Base-by-base conservation (phyloP, 1,139 yeast species). In the Magnusiomyces tetraspermus region DNA sequence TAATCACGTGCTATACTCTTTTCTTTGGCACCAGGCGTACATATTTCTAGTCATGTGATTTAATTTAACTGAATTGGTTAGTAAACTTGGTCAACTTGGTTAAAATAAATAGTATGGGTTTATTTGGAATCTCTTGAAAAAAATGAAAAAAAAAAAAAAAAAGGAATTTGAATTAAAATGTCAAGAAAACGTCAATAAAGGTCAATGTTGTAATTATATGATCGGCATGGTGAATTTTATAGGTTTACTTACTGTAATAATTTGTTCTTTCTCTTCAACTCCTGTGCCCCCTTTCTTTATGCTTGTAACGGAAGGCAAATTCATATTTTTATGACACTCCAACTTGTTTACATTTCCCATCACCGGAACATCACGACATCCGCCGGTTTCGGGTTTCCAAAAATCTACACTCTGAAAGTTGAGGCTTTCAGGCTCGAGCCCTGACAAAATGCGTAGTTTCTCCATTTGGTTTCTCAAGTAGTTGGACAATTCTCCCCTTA, bases 401-500 rank as follows among this genome's bases (percentile, higher is more conserved):
- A n/a, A n/a, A n/a, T n/a, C n/a, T n/a, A n/a, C n/a, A n/a, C n/a
- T n/a, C n/a, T n/a, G n/a, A n/a, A n/a, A n/a, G n/a, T n/a, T n/a
- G n/a, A n/a, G n/a, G n/a, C n/a, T 63, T 33, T 61, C 64, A 1
- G 56, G 54, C 17, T 56, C 52, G 40, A 83, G 77, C 0, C 79
- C 75, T 38, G 80, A 78, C 13, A 74, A 67, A 22, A 74, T 69
- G 53, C 96, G 74, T 37, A 88, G 71, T 4, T 71, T 66, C 1
- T 82, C 76, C 3, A 90, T 87, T 36, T 82, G 74, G 42, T 74
- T 75, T 60, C 97, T 76, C 42, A 89, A 66, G 50, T 76, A 81
- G 0, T 79, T 78, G 2, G 97, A 94, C 2, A 90, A 74, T 42
- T 77, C 73, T 36, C 88, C 78, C 55, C 98, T 74, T 53, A 90